Evolutionary conservation across 805 yeast species (phyloP).

Genomic region (Grigorovia jiainica): DNA sequence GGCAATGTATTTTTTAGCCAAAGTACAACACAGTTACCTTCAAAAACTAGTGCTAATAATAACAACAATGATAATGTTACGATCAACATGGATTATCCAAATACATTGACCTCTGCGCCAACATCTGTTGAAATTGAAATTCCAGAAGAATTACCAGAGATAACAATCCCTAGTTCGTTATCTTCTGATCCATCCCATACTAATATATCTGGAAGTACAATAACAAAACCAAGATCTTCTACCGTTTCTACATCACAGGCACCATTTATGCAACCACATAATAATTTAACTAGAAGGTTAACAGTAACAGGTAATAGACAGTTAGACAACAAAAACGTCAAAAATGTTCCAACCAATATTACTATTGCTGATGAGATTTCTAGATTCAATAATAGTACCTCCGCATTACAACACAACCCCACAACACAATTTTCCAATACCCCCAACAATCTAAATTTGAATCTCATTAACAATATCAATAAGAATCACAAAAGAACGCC

Average conservation of each 20-base stretch:
- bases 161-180: constrained; percentile 11
- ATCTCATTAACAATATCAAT: background rate
- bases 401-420: background rate
- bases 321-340: background rate
- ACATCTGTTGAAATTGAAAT: constrained; percentile 61
- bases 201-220: constrained; percentile 1
- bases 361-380: constrained; percentile 11
- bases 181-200: constrained; percentile 1
- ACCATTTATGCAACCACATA: constrained; percentile 17
- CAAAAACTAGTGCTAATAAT: constrained; percentile 23
- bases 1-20: constrained; percentile 16
- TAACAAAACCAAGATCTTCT: constrained; percentile 28
- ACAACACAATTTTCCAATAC: background rate
- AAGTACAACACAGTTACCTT: constrained; percentile 19
- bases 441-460: background rate
- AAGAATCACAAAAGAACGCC: constrained; percentile 30
- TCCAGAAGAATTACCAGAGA: constrained; percentile 37
- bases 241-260: constrained; percentile 19
- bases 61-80: background rate
- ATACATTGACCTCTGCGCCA: constrained; percentile 33
- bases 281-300: constrained; percentile 21
- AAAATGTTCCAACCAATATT: constrained; percentile 1
- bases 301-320: constrained; percentile 24
- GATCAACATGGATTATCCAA: constrained; percentile 15
- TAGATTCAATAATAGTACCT: constrained; percentile 7